Percentiles rank a stretch among this genome's conserved stretches.
Evolutionary conservation across 768 basidiomycete species (phyloP).

Genomic region (Suillus decipiens): DNA sequence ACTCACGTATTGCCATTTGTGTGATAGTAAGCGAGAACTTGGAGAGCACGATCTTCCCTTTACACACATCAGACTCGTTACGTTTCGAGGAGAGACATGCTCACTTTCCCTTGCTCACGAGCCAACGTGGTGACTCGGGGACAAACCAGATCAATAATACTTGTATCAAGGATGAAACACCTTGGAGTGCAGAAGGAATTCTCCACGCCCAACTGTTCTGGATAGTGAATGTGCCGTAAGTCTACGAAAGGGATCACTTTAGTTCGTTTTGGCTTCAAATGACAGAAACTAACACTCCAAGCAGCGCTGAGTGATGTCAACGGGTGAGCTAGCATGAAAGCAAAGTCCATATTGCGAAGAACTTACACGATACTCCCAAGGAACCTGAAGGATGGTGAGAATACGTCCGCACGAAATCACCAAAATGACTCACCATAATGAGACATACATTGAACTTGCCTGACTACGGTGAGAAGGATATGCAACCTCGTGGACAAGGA

Average conservation of each 20-base stretch:
- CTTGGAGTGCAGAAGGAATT: slow-evolving; percentile 21
- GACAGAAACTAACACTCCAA: slow-evolving; percentile 46
- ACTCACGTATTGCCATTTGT: slow-evolving; percentile 42
- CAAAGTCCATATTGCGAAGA: neutral
- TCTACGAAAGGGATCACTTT: slow-evolving; percentile 8
- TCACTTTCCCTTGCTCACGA: too few relatives aligned
- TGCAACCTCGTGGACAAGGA: slow-evolving; percentile 31
- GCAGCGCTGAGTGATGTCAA: slow-evolving; percentile 46
- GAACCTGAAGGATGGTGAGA: slow-evolving; percentile 29
- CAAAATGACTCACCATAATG: slow-evolving; percentile 38
- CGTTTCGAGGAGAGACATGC: neutral
- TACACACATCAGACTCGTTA: neutral
- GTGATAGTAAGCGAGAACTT: slow-evolving; percentile 43
- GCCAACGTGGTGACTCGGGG: too few relatives aligned
- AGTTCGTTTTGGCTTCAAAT: neutral
- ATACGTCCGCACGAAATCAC: neutral
- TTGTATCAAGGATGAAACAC: slow-evolving; percentile 1
- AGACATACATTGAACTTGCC: slow-evolving; percentile 46
- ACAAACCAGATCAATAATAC: too few relatives aligned
- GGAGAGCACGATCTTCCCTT: slow-evolving; percentile 36
- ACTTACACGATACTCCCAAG: slow-evolving; percentile 37
- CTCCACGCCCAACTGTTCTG: slow-evolving; percentile 21
- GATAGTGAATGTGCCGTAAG: slow-evolving; percentile 19
- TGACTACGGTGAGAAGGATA: slow-evolving; percentile 50
- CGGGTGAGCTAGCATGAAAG: neutral